These are phyloP conservation scores for Vitis riparia DNA, from an alignment of 164 flowering plant genomes.

Conservation along the genomic window DNA sequence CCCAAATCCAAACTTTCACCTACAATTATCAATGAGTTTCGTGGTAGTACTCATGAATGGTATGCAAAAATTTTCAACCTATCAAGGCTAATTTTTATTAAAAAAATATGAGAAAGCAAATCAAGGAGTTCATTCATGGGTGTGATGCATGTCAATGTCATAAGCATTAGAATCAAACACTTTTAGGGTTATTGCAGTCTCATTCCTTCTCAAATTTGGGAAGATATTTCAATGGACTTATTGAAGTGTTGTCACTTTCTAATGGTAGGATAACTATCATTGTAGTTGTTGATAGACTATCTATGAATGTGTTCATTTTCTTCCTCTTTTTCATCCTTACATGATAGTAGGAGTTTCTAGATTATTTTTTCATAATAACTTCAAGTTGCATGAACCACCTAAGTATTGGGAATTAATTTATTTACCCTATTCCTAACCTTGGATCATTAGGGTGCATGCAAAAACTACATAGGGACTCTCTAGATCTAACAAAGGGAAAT, in stretches of 20 bases:
- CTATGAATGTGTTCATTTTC: neutral
- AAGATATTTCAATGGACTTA: neutral
- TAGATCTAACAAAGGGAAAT: no score
- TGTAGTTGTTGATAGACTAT: neutral
- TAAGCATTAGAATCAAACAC: neutral
- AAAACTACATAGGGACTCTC: no score
- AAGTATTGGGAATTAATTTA: no score
- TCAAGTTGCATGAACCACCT: neutral
- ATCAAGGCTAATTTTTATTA: neutral
- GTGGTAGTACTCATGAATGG: neutral
- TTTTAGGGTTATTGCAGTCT: neutral
- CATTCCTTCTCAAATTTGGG: neutral
- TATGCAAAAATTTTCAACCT: neutral
- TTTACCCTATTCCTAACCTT: no score
- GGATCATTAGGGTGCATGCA: no score
- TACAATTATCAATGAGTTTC: neutral
- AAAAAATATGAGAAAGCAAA: neutral
- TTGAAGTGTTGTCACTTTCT: neutral
- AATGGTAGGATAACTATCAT: neutral
- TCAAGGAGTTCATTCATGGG: neutral
- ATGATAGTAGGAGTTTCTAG: neutral
- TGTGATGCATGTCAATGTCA: neutral
- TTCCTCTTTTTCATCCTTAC: neutral
- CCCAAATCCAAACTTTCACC: neutral
- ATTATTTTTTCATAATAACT: neutral